Conservation (phyloP, 139 green algal species). For the Penium margaritaceum region DNA sequence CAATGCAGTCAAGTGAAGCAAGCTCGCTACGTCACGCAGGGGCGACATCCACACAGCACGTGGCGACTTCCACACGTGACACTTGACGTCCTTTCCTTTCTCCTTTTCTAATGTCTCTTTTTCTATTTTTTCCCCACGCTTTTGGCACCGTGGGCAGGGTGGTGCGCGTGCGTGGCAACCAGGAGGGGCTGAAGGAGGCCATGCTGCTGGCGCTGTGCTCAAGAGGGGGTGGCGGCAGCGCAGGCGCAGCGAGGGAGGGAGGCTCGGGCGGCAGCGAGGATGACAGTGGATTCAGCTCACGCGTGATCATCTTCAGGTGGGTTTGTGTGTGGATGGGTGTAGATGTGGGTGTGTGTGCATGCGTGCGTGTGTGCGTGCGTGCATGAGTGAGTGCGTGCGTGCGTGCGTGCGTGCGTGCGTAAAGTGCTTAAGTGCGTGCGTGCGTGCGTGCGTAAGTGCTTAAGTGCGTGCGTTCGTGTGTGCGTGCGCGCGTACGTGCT, state of each 20-base stretch:
- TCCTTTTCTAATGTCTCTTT: slow-evolving; percentile 1
- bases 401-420: no score
- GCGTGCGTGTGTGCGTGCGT: no score
- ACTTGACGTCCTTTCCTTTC: not conserved
- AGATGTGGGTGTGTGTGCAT: no score
- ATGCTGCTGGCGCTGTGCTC: slow-evolving; percentile 73
- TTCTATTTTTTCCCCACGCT: not conserved
- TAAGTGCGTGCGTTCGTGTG: no score
- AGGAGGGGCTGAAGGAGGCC: slow-evolving; percentile 71
- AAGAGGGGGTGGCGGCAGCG: slow-evolving; percentile 8
- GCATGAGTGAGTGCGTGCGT: no score
- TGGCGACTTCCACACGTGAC: no score
- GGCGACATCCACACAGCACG: no score
- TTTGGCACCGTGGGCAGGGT: slow-evolving; percentile 45
- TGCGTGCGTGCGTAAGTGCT: no score
- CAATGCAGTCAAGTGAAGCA: not conserved
- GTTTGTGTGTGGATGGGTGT: no score
- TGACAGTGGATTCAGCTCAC: slow-evolving; percentile 54
- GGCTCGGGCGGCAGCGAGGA: not conserved
- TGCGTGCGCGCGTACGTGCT: no score
- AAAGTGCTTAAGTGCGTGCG: no score
- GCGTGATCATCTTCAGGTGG: slow-evolving; percentile 78
- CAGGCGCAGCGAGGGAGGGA: not conserved
- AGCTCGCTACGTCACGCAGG: not conserved
- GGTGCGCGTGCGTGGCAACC: slow-evolving; percentile 66